Percentiles rank a stretch among this genome's conserved stretches.
These are phyloP conservation scores for Fusarium sp. DNA, from an alignment of 2,329 filamentous ascomycete species.

Conservation along the genomic window DNA sequence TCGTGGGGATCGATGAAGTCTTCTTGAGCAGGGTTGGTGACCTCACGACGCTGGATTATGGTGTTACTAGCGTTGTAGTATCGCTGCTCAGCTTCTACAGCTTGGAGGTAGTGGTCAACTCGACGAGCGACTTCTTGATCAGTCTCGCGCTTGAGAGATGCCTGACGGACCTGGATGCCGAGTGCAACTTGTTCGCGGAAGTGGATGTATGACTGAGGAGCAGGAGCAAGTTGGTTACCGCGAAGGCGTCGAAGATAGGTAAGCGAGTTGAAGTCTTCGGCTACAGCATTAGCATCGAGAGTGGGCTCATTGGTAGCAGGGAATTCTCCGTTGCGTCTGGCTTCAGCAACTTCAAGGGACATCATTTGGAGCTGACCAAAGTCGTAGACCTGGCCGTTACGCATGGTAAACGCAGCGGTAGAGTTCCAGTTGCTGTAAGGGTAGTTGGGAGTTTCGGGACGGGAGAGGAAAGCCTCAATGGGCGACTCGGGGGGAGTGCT, in stretches of 20 bases:
- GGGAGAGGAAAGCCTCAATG: slow-evolving; percentile 15
- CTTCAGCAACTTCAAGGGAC: slow-evolving; percentile 42
- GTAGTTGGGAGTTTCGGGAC: neutral
- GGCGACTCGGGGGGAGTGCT: slow-evolving; percentile 13
- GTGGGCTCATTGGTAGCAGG: slow-evolving; percentile 43
- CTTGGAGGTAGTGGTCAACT: slow-evolving; percentile 39
- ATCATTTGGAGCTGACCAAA: slow-evolving; percentile 43
- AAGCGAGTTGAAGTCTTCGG: slow-evolving; percentile 47
- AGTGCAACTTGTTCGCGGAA: slow-evolving; percentile 47
- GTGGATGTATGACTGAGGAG: slow-evolving; percentile 34
- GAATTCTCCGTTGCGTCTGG: slow-evolving; percentile 46
- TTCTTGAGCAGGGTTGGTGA: neutral
- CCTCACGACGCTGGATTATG: neutral
- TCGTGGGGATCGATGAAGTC: slow-evolving; percentile 28
- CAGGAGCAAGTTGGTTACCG: slow-evolving; percentile 15
- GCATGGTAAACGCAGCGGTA: neutral
- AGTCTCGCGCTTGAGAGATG: slow-evolving; percentile 19
- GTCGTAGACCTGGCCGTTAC: slow-evolving; percentile 11
- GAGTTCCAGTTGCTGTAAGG: neutral
- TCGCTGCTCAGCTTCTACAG: slow-evolving; percentile 37
- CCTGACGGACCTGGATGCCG: slow-evolving; percentile 49
- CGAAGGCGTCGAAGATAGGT: slow-evolving; percentile 42
- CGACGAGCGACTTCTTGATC: slow-evolving; percentile 36
- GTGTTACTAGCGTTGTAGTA: slow-evolving; percentile 22
- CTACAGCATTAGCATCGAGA: slow-evolving; percentile 38